phyloP scores from a whole-genome alignment of 371 early-diverging fungal species.

The Mortierella sp. region DNA sequence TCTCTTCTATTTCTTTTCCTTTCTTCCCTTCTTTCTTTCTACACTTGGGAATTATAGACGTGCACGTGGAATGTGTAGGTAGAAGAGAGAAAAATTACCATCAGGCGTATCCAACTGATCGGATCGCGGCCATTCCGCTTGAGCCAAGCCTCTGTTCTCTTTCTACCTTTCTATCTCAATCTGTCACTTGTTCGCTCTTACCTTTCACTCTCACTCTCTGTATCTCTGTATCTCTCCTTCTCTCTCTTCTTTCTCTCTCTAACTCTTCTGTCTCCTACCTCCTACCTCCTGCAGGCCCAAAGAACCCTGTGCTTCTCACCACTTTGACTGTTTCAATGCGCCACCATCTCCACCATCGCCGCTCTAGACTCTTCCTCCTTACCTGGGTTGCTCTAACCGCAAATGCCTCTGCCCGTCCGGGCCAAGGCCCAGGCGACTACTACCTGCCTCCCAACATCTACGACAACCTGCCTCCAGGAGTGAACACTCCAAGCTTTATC shows the following conservation, averaged over 20 bases:
- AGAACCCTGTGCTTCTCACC: background rate
- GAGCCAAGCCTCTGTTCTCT: no score
- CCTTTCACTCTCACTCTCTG: background rate
- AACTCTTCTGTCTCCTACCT: background rate
- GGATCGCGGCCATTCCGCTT: no score
- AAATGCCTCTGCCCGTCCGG: constrained; percentile 10
- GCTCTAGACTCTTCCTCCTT: constrained; percentile 10
- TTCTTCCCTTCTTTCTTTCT: no score
- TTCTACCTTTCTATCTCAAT: no score
- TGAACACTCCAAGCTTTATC: constrained; percentile 12
- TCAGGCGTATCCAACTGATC: no score
- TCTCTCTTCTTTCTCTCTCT: background rate
- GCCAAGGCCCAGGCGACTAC: constrained; percentile 33
- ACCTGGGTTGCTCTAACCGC: constrained; percentile 9
- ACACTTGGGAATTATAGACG: no score
- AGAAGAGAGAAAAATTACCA: no score
- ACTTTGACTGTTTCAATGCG: constrained; percentile 8
- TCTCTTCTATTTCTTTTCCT: no score
- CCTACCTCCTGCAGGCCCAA: background rate
- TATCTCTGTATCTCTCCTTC: background rate
- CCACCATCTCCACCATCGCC: constrained; percentile 10
- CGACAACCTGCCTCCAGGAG: constrained; percentile 37
- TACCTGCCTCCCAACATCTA: constrained; percentile 41
- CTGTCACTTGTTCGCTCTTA: background rate
- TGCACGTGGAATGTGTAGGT: no score